Evolutionary conservation across 106 monocot species (phyloP), one percentile per base, ranked within the genome.

Genomic region (Cymbidium sinense): DNA sequence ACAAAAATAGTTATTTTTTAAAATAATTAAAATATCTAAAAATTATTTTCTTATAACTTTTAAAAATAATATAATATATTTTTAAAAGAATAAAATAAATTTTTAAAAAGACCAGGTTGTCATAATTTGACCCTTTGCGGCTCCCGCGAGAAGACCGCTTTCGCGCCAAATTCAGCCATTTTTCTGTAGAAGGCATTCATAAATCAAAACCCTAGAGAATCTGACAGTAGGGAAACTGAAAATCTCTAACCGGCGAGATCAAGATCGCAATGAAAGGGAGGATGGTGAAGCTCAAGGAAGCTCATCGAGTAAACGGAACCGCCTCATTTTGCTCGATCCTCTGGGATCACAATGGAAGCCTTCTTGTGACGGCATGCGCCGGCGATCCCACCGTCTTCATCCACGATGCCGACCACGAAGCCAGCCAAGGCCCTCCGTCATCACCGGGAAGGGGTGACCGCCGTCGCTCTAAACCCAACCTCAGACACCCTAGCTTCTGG

Each of bases 401-500:
- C 84, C 92, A 95, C 78, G 86, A 90, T 8, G n/a, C 50, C 70
- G 80, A 78, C 2, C 92, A 86, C 86, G 15, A 76, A 75, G 55
- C 83, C 81, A 5, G 76, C 80, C 9, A 88, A 81, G 37, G 36
- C 64, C 18, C 81, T 99, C 43, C 58, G 82, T 69, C 70, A 86
- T 77, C 99, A 99, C 84, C 82, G 77, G 70, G 92, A 85, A 9
- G 99, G 94, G 28, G 90, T 99, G 64, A 95, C 92, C 36, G 90
- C 90, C 18, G 84, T 99, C 81, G 95, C 99, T 34, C 80, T 99
- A 29, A 87, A 82, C 79, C 95, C 99, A 17, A 70, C 74, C 31
- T 80, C 82, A 29, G 43, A 70, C 43, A 83, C 87, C 50, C 87
- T 99, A 25, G 99, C 99, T 18, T 93, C 95, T 39, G 95, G 89